Base-by-base conservation (phyloP, 306 rosid species). In the Corylus avellana region DNA sequence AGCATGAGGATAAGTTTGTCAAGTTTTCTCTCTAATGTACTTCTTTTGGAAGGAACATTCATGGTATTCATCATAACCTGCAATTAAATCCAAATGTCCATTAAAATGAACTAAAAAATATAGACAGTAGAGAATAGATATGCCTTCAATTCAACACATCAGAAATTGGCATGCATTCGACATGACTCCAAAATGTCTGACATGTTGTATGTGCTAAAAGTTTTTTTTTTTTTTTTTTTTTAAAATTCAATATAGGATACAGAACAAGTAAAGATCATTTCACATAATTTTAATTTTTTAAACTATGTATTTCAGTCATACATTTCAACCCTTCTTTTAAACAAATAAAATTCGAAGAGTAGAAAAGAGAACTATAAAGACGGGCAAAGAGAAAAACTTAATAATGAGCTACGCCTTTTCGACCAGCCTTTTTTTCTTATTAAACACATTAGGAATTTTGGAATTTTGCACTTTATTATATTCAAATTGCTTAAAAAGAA, bases 41-140 rank as follows among this genome's bases (percentile, higher is more conserved):
- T 95, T 89, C 98, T 89, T 91, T 95, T 95, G 78, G 98, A 95
- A 85, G 98, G 97, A 84, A 95, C 98, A 83, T 91, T 93, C 97
- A 92, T 95, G 76, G 98, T 74, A 85, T 95, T 95, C 98, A 95
- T 95, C 98, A 92, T 95, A 82, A 95, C 98, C 98, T 95, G 86
- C 85, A 86, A 84, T 74, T 80, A 70, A 70, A 77, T 76, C 66
- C 72, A 79, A 84, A 73, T 9, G 48, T 72, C 81, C 9, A 74
- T 59, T 48, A 83, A 77, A 46, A 66, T 71, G 61, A 66, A 69
- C 76, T 79, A 75, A 74, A 51, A 39, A 70, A 57, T 57, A 81
- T 56, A 62, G 64, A 84, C 79, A 64, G 75, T 5, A 68, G 48
- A 59, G 29, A 81, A 32, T 32, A 32, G 67, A 59, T 1, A 59